These are phyloP conservation scores for Amanita phalloides DNA, from an alignment of 768 basidiomycete genomes.

Conservation along the genomic window DNA sequence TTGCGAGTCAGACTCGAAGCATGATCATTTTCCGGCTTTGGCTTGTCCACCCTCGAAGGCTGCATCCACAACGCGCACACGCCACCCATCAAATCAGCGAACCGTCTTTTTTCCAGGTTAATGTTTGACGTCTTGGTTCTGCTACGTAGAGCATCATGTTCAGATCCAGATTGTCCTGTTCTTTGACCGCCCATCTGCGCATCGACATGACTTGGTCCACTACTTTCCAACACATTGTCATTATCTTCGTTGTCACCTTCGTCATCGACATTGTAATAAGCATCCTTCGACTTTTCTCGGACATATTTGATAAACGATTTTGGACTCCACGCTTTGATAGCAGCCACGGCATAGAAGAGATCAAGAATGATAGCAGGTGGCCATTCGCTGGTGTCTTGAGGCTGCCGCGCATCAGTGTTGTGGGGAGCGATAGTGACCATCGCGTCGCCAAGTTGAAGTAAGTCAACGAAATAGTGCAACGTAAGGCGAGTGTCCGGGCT, in stretches of 20 bases:
- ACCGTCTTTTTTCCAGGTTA: not conserved
- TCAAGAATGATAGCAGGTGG: slow-evolving; percentile 1
- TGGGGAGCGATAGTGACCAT: not conserved
- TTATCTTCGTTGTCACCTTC: not conserved
- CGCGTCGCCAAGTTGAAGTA: not conserved
- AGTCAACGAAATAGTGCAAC: too few species aligned
- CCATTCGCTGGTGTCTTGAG: slow-evolving; percentile 5
- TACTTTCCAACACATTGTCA: not conserved
- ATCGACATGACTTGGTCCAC: slow-evolving; percentile 1
- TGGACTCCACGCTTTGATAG: too few species aligned
- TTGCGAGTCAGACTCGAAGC: too few species aligned
- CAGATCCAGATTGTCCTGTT: too few species aligned
- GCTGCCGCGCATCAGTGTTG: slow-evolving; percentile 5
- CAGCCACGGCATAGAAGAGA: too few species aligned
- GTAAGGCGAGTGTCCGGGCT: not conserved
- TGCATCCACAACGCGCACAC: too few species aligned
- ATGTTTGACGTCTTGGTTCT: not conserved
- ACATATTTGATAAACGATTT: too few species aligned
- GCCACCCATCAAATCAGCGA: too few species aligned
- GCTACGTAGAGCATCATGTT: too few species aligned
- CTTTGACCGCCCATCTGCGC: not conserved
- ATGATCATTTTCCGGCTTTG: too few species aligned
- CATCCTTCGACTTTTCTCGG: not conserved
- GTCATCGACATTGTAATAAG: slow-evolving; percentile 6
- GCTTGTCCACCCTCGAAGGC: too few species aligned